Conservation (phyloP, 257 asterid genomes). For the Striga asiatica region DNA sequence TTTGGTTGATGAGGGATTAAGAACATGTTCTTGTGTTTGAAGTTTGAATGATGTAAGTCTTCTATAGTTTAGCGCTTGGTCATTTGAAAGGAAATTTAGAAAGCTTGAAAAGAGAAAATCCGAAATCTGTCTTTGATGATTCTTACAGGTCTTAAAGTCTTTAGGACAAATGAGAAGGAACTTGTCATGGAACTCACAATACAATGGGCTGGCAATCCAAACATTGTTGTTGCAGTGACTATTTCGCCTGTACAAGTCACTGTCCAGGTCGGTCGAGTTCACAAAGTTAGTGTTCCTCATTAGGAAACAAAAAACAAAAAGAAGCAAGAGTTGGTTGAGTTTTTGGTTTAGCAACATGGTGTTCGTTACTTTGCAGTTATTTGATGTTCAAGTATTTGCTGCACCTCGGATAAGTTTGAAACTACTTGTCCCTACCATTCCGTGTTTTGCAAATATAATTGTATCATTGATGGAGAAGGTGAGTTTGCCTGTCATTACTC, state of each 20-base stretch:
- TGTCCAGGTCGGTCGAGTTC: conserved; percentile 41
- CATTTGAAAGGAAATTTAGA: too few species aligned
- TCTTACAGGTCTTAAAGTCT: conserved; percentile 60
- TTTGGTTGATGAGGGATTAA: too few species aligned
- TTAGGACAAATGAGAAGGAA: conserved; percentile 75
- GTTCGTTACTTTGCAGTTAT: conserved; percentile 47
- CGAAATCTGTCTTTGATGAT: conserved; percentile 8
- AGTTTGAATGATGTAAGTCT: too few species aligned
- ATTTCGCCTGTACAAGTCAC: conserved; percentile 37
- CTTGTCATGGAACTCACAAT: conserved; percentile 76
- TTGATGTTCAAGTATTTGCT: conserved; percentile 61
- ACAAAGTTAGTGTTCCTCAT: too few species aligned
- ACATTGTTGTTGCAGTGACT: conserved; percentile 36
- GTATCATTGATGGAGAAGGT: conserved; percentile 77
- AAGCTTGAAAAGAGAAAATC: too few species aligned
- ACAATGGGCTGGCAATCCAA: conserved; percentile 86
- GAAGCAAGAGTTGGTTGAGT: neutral
- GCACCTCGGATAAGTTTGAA: conserved; percentile 63
- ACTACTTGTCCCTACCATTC: conserved; percentile 63
- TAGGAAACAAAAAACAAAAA: too few species aligned
- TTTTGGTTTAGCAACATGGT: too few species aligned
- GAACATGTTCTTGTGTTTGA: too few species aligned
- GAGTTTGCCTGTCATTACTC: neutral
- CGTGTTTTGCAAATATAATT: conserved; percentile 58
- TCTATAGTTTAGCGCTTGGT: too few species aligned